phyloP scores from a whole-genome alignment of 495 filamentous ascomycete genomes.

The Lophiotrema nucula region DNA sequence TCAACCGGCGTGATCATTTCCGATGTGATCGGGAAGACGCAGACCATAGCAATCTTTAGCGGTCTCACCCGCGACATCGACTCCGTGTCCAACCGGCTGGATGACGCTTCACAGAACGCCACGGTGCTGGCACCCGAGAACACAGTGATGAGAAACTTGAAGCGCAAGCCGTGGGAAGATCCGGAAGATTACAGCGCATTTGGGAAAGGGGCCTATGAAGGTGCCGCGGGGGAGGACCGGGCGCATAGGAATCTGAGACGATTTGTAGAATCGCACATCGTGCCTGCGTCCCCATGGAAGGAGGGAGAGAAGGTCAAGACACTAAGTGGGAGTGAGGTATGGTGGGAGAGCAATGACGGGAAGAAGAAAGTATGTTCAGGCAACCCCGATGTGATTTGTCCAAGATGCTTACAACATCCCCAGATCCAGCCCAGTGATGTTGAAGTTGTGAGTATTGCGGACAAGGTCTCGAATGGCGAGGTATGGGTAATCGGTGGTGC shows the following conservation, averaged over 20 bases:
- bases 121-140: conserved; percentile 91
- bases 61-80: conserved; percentile 81
- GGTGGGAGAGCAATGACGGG: conserved; percentile 79
- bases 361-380: conserved; percentile 59
- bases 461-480: conserved; percentile 80
- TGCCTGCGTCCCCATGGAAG: conserved; percentile 75
- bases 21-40: conserved; percentile 81
- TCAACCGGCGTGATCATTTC: conserved; percentile 60
- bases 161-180: conserved; percentile 93
- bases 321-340: conserved; percentile 68
- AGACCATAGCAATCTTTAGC: conserved; percentile 83
- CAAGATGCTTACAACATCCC: neutral
- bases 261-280: conserved; percentile 86
- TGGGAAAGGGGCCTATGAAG: conserved; percentile 79
- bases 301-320: conserved; percentile 71
- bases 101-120: conserved; percentile 67
- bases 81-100: conserved; percentile 65
- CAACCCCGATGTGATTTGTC: neutral
- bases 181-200: conserved; percentile 71
- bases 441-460: conserved; percentile 67
- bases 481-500: conserved; percentile 51
- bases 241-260: conserved; percentile 74
- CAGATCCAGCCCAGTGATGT: conserved; percentile 80
- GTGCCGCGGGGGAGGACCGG: conserved; percentile 71
- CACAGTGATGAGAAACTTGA: conserved; percentile 71